Evolutionary conservation across 495 filamentous ascomycete genomes (phyloP).

Genomic region (Podospora conica): DNA sequence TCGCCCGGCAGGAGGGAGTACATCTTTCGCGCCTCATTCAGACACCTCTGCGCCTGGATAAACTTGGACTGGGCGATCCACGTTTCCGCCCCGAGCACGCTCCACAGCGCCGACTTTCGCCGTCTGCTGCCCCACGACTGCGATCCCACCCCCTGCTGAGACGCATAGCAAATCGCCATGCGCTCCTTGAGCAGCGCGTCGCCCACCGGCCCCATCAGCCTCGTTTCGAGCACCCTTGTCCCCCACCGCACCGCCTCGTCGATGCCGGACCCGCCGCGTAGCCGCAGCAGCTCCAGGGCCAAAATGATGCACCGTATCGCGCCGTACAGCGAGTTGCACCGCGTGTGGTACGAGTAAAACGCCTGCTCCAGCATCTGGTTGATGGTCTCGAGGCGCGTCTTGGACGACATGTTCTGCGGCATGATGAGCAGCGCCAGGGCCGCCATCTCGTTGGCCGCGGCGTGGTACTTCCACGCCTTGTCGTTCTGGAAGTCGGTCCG

Average conservation of each 20-base stretch:
- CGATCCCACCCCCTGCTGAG: conserved; percentile 57
- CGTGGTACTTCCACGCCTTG: conserved; percentile 94
- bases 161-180: conserved; percentile 73
- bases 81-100: conserved; percentile 69
- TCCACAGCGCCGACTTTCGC: conserved; percentile 88
- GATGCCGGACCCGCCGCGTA: conserved; percentile 68
- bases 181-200: conserved; percentile 78
- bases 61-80: conserved; percentile 71
- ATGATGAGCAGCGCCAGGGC: conserved; percentile 75
- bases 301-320: conserved; percentile 71
- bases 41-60: conserved; percentile 61
- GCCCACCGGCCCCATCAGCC: conserved; percentile 64
- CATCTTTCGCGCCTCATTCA: conserved; percentile 62
- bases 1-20: conserved; percentile 57
- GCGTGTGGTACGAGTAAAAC: conserved; percentile 83
- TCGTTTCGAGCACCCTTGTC: conserved; percentile 68
- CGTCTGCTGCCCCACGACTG: conserved; percentile 61
- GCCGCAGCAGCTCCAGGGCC: conserved; percentile 71
- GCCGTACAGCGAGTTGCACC: conserved; percentile 67
- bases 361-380: conserved; percentile 83
- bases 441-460: conserved; percentile 87
- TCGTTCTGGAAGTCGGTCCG: conserved; percentile 84
- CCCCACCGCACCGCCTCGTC: conserved; percentile 89
- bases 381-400: conserved; percentile 67
- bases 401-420: conserved; percentile 61